Base-by-base conservation (phyloP, 306 rosid species). In the Lathyrus tuberosus region DNA sequence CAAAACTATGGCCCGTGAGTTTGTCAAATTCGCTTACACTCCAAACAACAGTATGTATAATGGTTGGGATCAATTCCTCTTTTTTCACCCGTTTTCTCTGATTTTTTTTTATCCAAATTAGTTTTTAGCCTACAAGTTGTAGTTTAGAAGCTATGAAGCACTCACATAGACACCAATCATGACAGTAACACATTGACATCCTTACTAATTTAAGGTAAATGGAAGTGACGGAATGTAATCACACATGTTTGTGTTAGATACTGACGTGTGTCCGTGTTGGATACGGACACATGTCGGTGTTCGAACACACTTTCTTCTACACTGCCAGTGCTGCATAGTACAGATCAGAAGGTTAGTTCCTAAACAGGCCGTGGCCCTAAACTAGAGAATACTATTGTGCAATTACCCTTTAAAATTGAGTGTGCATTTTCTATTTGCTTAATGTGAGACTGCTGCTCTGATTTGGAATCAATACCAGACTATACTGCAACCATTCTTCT, bases 371-470 rank as follows among this genome's bases (percentile, higher is more conserved):
- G 8, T 62, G 67, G 31, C 33, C 30, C 33, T 2, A 38, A 61
- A 61, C 8, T 13, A 8, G 8, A 5, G 5, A 38, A 4, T 8
- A 5, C 31, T 37, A 40, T 12, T 12, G 42, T 62, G 67, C 67
- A 20, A 41, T 20, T 62, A 8, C 26, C 44, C 65, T 33, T 5
- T 60, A 33, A 33, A 60, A 17, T 59, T 24, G 15, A n/a, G 14
- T 59, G 18, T 22, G 6, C 41, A 33, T 59, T 31, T 59, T 59
- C 43, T 31, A 24, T 59, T 8, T 59, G 44, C 43, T 59, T n/a
- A 59, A 37, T 33, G 65, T 33, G 67, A 35, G 46, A 26, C 43
- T 60, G 42, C 65, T 60, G 44, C 46, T 35, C 5, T 60, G 65
- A 16, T 60, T n/a, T 60, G 59, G 59, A 52, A 20, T 10, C 33